Evolutionary conservation across 495 filamentous ascomycete genomes (phyloP), one percentile per base, ranked within the genome.

Genomic region (Trichoderma parareesei): DNA sequence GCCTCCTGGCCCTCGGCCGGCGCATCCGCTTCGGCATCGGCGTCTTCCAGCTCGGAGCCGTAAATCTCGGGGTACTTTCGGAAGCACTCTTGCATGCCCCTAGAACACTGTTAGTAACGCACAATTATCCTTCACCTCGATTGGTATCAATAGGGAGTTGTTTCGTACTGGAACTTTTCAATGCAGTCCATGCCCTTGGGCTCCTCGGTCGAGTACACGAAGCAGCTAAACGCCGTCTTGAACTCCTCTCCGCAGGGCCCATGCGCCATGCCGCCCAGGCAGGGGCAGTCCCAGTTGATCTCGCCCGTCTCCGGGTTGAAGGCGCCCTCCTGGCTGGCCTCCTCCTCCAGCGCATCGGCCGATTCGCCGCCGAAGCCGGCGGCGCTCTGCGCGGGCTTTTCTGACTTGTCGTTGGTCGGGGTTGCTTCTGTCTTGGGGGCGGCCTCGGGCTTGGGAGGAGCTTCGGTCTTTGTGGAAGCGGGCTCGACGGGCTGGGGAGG

Each of bases 261-360:
- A 76, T 97, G 81, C 9, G 94, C 94, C 94, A 98, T 98, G 38
- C 94, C 94, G 60, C 94, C 94, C 35, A 98, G 79, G 73, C 94
- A 98, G 20, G 95, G 94, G 76, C 94, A 98, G 73, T 97, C 94
- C 95, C 95, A 98, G 81, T 98, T 98, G 78, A 98, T 98, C 83
- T 98, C 94, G 68, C 94, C 94, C 9, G 94, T 98, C 82, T 98
- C 95, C 13, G 91, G 91, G 76, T 98, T 93, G 79, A 97, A 98
- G 0, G 94, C 94, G 27, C 93, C 94, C 74, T 97, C 85, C 67
- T 91, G 82, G 62, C 76, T 82, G 27, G 92, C 91, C 75, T 97
- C 90, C 60, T 90, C 84, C 75, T 94, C 88, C 16, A 94, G 78
- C 5, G 84, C 87, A 67, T 86, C 82, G 53, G 53, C 9, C 11